These are phyloP conservation scores for Saccharomycopsis microspora DNA, from an alignment of 805 yeast species.

Conservation along the genomic window DNA sequence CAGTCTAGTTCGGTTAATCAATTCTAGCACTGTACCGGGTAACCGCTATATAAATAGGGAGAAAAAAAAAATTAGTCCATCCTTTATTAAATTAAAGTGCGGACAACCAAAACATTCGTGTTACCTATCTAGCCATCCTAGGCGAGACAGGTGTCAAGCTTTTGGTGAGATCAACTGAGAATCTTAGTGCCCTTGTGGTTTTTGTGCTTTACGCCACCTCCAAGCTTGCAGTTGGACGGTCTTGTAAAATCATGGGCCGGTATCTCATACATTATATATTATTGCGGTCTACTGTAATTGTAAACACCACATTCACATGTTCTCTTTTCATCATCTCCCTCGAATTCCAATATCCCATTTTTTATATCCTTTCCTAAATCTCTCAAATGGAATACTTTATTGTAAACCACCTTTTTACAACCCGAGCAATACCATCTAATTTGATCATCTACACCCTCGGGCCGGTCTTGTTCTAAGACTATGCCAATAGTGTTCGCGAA, in stretches of 20 bases:
- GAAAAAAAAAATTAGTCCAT: not conserved
- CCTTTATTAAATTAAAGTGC: slow-evolving; percentile 17
- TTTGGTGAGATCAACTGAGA: slow-evolving; percentile 17
- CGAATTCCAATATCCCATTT: slow-evolving; percentile 65
- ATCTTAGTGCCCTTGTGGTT: slow-evolving; percentile 16
- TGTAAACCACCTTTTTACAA: slow-evolving; percentile 57
- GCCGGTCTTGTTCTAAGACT: slow-evolving; percentile 89
- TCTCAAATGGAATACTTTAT: slow-evolving; percentile 57
- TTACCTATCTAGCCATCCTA: slow-evolving; percentile 13
- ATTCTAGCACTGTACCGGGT: not conserved
- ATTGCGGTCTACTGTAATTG: slow-evolving; percentile 56
- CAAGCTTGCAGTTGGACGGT: slow-evolving; percentile 17
- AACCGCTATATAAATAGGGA: not conserved
- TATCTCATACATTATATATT: slow-evolving; percentile 14
- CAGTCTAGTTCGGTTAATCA: too few relatives aligned
- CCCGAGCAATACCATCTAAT: slow-evolving; percentile 80
- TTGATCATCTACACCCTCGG: slow-evolving; percentile 55
- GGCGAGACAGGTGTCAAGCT: slow-evolving; percentile 16
- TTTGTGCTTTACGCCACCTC: slow-evolving; percentile 14
- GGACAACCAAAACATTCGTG: slow-evolving; percentile 18
- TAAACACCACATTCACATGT: slow-evolving; percentile 74
- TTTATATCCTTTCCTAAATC: slow-evolving; percentile 90
- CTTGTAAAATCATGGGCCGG: slow-evolving; percentile 18
- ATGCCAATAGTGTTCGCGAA: slow-evolving; percentile 79
- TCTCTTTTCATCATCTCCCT: slow-evolving; percentile 46